A percentile compares a stretch with the other conserved stretches of the same genome.
These are phyloP conservation scores for Trypanosoma congolense DNA, from an alignment of 208 protist species.

Conservation along the genomic window DNA sequence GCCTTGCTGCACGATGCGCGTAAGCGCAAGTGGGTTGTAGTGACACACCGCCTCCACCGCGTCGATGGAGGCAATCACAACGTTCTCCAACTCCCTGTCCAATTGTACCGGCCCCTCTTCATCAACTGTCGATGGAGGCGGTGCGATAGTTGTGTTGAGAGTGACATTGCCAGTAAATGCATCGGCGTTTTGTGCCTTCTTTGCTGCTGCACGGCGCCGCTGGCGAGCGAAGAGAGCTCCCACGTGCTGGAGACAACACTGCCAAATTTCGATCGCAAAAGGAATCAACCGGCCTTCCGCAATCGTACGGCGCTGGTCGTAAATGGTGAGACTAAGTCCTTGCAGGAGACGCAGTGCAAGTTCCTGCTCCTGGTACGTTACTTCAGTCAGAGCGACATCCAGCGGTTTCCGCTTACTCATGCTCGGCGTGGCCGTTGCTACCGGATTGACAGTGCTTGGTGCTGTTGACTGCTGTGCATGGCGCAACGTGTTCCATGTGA, in stretches of 20 bases:
- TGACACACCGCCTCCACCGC: slow-evolving; percentile 82
- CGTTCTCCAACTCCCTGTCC: slow-evolving; percentile 32
- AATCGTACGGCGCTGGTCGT: slow-evolving; percentile 67
- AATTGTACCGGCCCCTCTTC: slow-evolving; percentile 30
- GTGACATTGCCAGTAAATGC: not conserved
- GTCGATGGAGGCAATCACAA: slow-evolving; percentile 69
- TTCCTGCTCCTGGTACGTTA: slow-evolving; percentile 83
- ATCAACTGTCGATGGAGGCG: slow-evolving; percentile 7
- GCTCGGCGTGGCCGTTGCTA: not conserved
- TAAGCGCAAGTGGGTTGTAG: slow-evolving; percentile 73
- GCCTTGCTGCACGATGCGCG: slow-evolving; percentile 66
- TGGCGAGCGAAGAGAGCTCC: slow-evolving; percentile 50
- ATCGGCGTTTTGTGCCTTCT: slow-evolving; percentile 14
- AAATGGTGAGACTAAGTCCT: slow-evolving; percentile 60
- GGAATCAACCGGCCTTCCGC: slow-evolving; percentile 64
- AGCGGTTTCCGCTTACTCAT: slow-evolving; percentile 20
- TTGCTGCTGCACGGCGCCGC: slow-evolving; percentile 16
- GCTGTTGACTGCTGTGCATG: slow-evolving; percentile 26
- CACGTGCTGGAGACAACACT: slow-evolving; percentile 79
- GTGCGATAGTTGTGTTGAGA: not conserved
- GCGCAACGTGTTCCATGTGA: slow-evolving; percentile 27
- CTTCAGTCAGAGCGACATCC: slow-evolving; percentile 35
- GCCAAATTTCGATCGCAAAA: slow-evolving; percentile 73
- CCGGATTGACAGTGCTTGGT: not conserved
- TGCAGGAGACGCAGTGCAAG: slow-evolving; percentile 79